Evolutionary conservation across 108 stramenopile species (phyloP).

Genomic region (Mediolabrus comicus): DNA sequence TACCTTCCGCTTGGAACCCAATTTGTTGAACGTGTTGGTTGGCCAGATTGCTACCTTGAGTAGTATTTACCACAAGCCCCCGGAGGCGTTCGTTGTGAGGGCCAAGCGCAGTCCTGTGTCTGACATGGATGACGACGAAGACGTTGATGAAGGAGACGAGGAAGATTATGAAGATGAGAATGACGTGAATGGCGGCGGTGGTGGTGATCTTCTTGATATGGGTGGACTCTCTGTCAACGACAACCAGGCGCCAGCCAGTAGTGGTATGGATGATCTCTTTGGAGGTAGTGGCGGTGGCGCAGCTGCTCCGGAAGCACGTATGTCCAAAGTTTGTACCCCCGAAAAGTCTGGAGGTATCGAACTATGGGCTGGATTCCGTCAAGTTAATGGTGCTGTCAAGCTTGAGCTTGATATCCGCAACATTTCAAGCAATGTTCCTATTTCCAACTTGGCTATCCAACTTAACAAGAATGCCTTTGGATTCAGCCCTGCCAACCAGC

Average conservation of each 20-base stretch:
- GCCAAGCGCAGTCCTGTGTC: slow-evolving; percentile 43
- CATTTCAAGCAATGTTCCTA: slow-evolving; percentile 57
- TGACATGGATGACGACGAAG: slow-evolving; percentile 57
- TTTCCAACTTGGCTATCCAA: slow-evolving; percentile 90
- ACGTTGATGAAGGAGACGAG: slow-evolving; percentile 74
- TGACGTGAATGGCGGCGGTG: slow-evolving; percentile 41
- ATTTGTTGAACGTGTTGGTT: slow-evolving; percentile 88
- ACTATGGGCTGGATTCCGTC: slow-evolving; percentile 79
- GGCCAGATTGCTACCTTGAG: slow-evolving; percentile 94
- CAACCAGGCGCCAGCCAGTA: slow-evolving; percentile 11
- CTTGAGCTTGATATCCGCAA: slow-evolving; percentile 90
- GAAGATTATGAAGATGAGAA: slow-evolving; percentile 71
- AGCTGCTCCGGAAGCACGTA: slow-evolving; percentile 63
- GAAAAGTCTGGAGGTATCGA: slow-evolving; percentile 90
- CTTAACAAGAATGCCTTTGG: slow-evolving; percentile 98
- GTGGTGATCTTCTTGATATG: slow-evolving; percentile 85
- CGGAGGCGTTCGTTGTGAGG: slow-evolving; percentile 96
- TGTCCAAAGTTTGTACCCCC: slow-evolving; percentile 70
- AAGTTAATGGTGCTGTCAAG: slow-evolving; percentile 59
- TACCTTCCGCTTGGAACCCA: slow-evolving; percentile 92
- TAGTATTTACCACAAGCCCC: slow-evolving; percentile 98
- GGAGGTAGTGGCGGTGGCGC: slow-evolving; percentile 19
- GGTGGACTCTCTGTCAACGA: slow-evolving; percentile 64
- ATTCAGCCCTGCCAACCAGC: slow-evolving; percentile 87
- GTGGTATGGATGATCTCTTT: slow-evolving; percentile 31